Base-by-base conservation (phyloP, 805 yeast genomes). In the Saturnispora serradocipensis region DNA sequence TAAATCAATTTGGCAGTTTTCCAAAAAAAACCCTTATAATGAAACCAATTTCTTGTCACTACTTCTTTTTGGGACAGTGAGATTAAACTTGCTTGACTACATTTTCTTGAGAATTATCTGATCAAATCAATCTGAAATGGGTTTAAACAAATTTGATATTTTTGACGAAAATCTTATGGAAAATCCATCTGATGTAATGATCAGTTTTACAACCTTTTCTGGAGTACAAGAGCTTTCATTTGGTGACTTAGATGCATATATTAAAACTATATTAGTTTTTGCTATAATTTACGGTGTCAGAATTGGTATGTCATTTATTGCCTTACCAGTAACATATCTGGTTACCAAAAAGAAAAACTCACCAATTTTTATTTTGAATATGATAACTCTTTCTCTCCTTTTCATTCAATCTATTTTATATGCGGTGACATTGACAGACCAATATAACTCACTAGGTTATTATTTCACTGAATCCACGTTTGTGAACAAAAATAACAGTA, bases 291-390 rank as follows among this genome's bases (percentile, higher is more conserved):
- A 74, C 60, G 86, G 87, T 11, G 72, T 76, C 2, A 72, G 84
- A 54, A 67, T 82, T 38, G 88, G 88, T 13, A 72, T 82, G 40
- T 74, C 80, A 2, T 72, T 81, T 5, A 61, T 78, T 49, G 64
- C 76, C 11, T 63, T 72, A 5, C 64, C 76, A 13, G 57, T 74
- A 5, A 66, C 82, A 43, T 72, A 75, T 59, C 63, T 82, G 53
- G 66, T 76, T 7, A 72, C 80, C 2, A 76, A 74, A 50, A 78
- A 76, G 53, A 78, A 74, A 58, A 74, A 66, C 22, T 79, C 90
- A 0, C 86, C 89, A 7, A 77, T 88, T 28, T 91, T 88, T 64
- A 64, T 82, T n/a, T 67, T 88, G 44, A 89, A 90, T 65, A 82
- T 81, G 62, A 48, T 72, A 2, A 78, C 86, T 34, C 69, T 91